These are phyloP conservation scores for Corymbia citriodora DNA, from an alignment of 441 rosid species.

Conservation along the genomic window DNA sequence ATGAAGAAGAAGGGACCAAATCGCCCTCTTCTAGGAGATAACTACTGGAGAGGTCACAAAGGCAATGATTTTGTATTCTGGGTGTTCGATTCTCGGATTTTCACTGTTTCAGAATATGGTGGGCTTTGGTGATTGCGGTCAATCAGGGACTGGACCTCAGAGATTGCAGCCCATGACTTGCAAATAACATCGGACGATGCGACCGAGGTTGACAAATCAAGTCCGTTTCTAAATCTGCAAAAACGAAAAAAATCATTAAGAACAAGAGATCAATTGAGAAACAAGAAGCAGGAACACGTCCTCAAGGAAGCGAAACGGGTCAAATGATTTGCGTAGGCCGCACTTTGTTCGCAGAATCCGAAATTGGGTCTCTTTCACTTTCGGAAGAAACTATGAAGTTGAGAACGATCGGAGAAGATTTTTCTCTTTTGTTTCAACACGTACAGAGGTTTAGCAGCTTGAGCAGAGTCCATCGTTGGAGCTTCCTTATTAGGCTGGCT, in stretches of 20 bases:
- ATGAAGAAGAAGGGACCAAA: background rate
- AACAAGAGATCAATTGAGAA: background rate
- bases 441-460: background rate
- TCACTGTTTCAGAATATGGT: background rate
- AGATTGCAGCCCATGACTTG: conserved; percentile 31
- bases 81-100: conserved; percentile 1
- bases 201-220: conserved; percentile 33
- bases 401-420: background rate
- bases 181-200: conserved; percentile 38
- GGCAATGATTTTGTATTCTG: conserved; percentile 23
- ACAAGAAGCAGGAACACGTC: too few relatives aligned
- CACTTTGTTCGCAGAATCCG: background rate
- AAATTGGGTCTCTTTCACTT: background rate
- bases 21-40: conserved; percentile 1
- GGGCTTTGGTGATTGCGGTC: background rate
- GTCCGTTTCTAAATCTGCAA: conserved; percentile 25
- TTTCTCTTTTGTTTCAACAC: background rate
- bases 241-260: too few relatives aligned
- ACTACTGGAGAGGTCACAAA: conserved; percentile 27
- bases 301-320: background rate
- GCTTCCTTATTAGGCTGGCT: too few relatives aligned
- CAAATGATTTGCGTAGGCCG: too few relatives aligned
- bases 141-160: background rate
- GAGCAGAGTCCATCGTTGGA: background rate
- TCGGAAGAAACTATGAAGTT: background rate